phyloP scores from a whole-genome alignment of 2,329 filamentous ascomycete genomes.

The Fusarium marasasianum region DNA sequence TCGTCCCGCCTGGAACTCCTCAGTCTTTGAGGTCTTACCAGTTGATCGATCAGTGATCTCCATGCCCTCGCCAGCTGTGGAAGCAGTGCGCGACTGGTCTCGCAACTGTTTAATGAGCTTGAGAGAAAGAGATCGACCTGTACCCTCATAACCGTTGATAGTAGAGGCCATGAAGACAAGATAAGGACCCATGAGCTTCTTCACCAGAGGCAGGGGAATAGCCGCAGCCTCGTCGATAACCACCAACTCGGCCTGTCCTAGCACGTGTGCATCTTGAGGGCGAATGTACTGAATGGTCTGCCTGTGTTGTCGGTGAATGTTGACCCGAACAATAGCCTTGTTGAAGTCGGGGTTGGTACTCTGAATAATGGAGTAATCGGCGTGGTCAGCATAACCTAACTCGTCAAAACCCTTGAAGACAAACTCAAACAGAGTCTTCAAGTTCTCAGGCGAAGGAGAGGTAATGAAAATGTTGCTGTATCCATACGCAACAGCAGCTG shows the following conservation, averaged over 20 bases:
- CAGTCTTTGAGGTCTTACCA: constrained; percentile 74
- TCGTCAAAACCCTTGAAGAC: constrained; percentile 98
- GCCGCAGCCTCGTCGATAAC: constrained; percentile 98
- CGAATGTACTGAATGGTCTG: constrained; percentile 99
- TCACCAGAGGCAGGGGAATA: constrained; percentile 90
- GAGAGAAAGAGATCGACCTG: constrained; percentile 90
- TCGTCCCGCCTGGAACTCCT: constrained; percentile 72
- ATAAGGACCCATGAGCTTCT: constrained; percentile 95
- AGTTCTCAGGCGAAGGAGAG: constrained; percentile 94
- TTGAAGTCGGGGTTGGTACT: constrained; percentile 99
- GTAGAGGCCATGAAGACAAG: constrained; percentile 99
- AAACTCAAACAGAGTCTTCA: constrained; percentile 98
- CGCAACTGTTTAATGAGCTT: constrained; percentile 97
- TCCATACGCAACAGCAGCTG: constrained; percentile 91
- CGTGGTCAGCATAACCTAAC: constrained; percentile 90
- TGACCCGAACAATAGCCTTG: constrained; percentile 97
- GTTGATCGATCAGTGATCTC: constrained; percentile 81
- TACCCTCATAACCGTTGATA: constrained; percentile 98
- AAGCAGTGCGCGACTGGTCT: constrained; percentile 81
- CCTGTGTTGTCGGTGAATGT: constrained; percentile 91
- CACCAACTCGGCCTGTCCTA: constrained; percentile 93
- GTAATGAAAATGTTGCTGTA: constrained; percentile 99
- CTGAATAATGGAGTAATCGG: constrained; percentile 97
- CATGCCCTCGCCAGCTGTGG: constrained; percentile 64
- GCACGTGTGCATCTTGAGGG: constrained; percentile 92